Evolutionary conservation across 2,329 filamentous ascomycete species (phyloP).

Genomic region (Colletotrichum agaves): DNA sequence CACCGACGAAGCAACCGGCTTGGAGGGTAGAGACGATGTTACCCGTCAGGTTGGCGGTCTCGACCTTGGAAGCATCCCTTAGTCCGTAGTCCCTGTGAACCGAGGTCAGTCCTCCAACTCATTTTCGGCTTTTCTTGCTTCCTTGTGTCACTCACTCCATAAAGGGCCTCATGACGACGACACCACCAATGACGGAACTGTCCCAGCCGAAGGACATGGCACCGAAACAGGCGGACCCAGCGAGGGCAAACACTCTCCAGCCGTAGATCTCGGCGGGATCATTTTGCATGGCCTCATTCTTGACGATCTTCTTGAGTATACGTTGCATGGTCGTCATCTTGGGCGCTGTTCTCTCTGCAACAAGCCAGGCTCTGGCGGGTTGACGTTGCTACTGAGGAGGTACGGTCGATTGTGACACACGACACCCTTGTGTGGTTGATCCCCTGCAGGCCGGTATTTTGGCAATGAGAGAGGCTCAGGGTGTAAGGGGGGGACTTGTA

Average conservation of each 20-base stretch:
- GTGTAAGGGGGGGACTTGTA: background rate
- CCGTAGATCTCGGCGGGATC: constrained; percentile 77
- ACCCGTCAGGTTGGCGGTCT: constrained; percentile 39
- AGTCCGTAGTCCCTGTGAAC: constrained; percentile 51
- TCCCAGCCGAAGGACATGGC: constrained; percentile 69
- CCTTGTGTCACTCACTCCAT: constrained; percentile 51
- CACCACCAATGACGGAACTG: constrained; percentile 75
- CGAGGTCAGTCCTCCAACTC: constrained; percentile 55
- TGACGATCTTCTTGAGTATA: constrained; percentile 56
- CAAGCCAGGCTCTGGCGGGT: constrained; percentile 34
- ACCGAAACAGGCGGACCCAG: constrained; percentile 64
- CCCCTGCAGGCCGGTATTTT: constrained; percentile 16
- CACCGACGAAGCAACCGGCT: constrained; percentile 45
- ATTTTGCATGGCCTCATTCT: constrained; percentile 69
- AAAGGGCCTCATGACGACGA: constrained; percentile 69
- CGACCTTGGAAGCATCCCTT: constrained; percentile 20
- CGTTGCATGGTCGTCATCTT: constrained; percentile 33
- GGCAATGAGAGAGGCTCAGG: background rate
- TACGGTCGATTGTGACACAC: constrained; percentile 18
- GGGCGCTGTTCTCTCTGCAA: constrained; percentile 24
- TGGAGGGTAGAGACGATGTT: constrained; percentile 44
- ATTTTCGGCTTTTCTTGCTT: background rate
- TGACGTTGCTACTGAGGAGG: constrained; percentile 24
- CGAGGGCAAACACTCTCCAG: constrained; percentile 73
- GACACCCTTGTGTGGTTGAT: constrained; percentile 20